Evolutionary conservation across 2,329 filamentous ascomycete species (phyloP), one percentile per base, ranked within the genome.

Genomic region (Colletotrichum godetiae): DNA sequence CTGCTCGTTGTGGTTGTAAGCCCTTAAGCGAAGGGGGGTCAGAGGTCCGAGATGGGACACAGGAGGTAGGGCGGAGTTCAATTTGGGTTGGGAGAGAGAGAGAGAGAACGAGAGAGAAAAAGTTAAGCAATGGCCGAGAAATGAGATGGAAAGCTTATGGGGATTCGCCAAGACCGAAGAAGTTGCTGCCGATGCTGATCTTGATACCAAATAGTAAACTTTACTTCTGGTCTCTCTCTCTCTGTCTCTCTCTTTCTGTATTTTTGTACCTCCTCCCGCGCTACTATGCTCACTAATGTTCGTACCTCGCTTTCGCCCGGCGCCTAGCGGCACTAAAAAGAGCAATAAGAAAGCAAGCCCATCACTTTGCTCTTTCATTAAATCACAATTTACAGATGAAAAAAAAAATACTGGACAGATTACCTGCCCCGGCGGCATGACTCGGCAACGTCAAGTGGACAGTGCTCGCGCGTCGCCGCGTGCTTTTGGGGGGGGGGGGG

Each of bases 391-490:
- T 12, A 42, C 37, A 42, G 37, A 42, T 42, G 31, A 33, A 33
- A 33, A 19, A 15, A 42, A 42, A 19, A 42, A 15, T 42, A 42
- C 7, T 42, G 37, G 37, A 42, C 37, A 42, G 15, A 42, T 42
- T 42, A 10, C 37, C 24, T 61, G 6, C n/a, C 13, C 46, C 29
- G 13, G 35, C 35, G 12, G 31, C 55, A 53, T 65, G 42, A 58
- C 67, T 66, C 61, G 55, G 61, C 37, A 59, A 27, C 22, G 52
- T 37, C 62, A 57, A 65, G 62, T 22, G 52, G 60, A 27, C 49
- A 57, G n/a, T 35, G 6, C 24, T 22, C 37, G 37, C 37, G 37
- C 37, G 15, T 42, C 37, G 15, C 37, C 15, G 37, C 37, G 37
- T 42, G 37, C 37, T 19, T 42, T n/a, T n/a, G n/a, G 15, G 8